Conservation (phyloP, 139 green algal genomes). For the Spirogloea muscicola region DNA sequence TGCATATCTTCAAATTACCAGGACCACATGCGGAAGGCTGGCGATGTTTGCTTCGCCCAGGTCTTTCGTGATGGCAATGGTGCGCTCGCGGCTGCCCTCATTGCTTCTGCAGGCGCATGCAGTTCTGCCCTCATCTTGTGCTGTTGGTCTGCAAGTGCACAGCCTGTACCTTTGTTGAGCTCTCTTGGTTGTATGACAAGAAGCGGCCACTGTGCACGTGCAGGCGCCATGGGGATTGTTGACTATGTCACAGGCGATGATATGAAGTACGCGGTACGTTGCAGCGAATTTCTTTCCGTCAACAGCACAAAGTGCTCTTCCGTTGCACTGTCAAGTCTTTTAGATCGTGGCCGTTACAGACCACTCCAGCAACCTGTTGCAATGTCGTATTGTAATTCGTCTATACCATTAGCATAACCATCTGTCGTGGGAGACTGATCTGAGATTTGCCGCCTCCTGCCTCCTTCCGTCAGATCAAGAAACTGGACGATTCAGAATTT, state of each 20-base stretch:
- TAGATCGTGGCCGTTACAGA: too few relatives aligned
- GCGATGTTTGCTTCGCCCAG: slow-evolving; percentile 48
- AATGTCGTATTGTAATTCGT: too few relatives aligned
- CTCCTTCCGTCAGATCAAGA: slow-evolving; percentile 49
- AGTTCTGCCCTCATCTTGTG: slow-evolving; percentile 15
- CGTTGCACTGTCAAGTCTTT: slow-evolving; percentile 40
- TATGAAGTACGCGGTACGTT: slow-evolving; percentile 50
- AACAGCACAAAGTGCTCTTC: slow-evolving; percentile 54
- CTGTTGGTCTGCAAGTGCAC: not conserved
- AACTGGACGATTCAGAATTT: slow-evolving; percentile 65
- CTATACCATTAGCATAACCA: too few relatives aligned
- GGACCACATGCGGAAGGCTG: slow-evolving; percentile 68
- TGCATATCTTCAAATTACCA: too few relatives aligned
- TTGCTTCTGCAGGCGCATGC: too few relatives aligned
- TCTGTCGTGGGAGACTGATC: too few relatives aligned
- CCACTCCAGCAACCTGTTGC: too few relatives aligned
- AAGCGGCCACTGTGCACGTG: too few relatives aligned
- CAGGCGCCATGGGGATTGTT: slow-evolving; percentile 41
- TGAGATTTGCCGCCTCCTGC: too few relatives aligned
- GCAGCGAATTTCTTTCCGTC: too few relatives aligned
- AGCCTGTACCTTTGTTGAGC: not conserved
- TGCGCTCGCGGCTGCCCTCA: not conserved
- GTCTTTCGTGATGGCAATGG: slow-evolving; percentile 44
- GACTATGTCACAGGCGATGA: slow-evolving; percentile 61
- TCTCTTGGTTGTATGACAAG: too few relatives aligned